These are phyloP conservation scores for Quambalaria eucalypti DNA, from an alignment of 1,284 basidiomycete genomes.

Conservation along the genomic window DNA sequence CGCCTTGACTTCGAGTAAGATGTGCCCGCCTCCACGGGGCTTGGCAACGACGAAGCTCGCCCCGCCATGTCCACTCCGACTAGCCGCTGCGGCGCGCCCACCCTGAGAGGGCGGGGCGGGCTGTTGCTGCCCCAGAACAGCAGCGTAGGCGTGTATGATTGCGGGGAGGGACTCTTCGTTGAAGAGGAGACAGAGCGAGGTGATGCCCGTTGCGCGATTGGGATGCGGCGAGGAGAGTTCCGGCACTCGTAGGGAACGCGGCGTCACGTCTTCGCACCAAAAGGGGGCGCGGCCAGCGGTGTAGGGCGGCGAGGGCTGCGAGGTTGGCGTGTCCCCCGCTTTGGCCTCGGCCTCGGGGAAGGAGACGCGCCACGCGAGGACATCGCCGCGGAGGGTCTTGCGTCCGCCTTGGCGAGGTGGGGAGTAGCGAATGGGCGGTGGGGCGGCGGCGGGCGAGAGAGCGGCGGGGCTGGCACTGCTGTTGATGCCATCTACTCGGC, in stretches of 20 bases:
- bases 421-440: slow-evolving; percentile 10
- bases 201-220: slow-evolving; percentile 18
- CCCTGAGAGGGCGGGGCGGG: no score
- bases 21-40: no score
- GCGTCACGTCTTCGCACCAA: slow-evolving; percentile 28
- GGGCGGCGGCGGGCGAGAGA: slow-evolving; percentile 1
- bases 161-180: slow-evolving; percentile 6
- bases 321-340: no score
- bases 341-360: slow-evolving; percentile 15
- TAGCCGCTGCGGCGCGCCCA: background rate
- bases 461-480: background rate
- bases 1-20: no score
- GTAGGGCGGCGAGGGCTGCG: no score
- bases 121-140: no score
- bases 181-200: slow-evolving; percentile 24
- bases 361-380: slow-evolving; percentile 25
- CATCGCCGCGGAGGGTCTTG: slow-evolving; percentile 14
- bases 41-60: background rate
- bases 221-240: slow-evolving; percentile 11
- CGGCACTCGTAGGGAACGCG: slow-evolving; percentile 16
- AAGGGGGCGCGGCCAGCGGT: slow-evolving; percentile 17
- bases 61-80: background rate
- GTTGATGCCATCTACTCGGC: slow-evolving; percentile 16
- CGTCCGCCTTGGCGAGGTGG: slow-evolving; percentile 14
- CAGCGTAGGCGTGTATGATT: background rate